A percentile compares a stretch with the other conserved stretches of the same genome.
Evolutionary conservation across 495 filamentous ascomycete species (phyloP).

Genomic region (Hypoxylon fuscum): DNA sequence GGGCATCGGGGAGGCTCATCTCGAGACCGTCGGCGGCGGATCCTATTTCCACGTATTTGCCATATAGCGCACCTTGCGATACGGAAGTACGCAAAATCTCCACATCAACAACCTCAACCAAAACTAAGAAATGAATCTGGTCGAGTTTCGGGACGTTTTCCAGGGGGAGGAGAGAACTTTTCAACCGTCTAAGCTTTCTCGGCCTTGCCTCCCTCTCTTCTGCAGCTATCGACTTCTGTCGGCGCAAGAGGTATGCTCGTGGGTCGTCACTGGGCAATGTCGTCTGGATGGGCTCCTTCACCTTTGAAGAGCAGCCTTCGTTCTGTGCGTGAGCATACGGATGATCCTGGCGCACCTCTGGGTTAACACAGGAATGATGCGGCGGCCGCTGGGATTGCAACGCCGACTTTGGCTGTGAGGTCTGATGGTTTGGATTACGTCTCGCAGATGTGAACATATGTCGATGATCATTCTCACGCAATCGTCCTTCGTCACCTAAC

Average conservation of each 20-base stretch:
- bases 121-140: slow-evolving; percentile 40
- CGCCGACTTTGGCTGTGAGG: slow-evolving; percentile 4
- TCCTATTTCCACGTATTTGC: slow-evolving; percentile 34
- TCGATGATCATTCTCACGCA: not conserved
- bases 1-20: slow-evolving; percentile 35
- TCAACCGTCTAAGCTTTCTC: slow-evolving; percentile 48
- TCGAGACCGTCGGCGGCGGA: slow-evolving; percentile 31
- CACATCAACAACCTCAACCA: slow-evolving; percentile 28
- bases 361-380: not conserved
- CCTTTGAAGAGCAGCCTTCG: not conserved
- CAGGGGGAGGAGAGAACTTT: slow-evolving; percentile 56
- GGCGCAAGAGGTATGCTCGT: slow-evolving; percentile 51
- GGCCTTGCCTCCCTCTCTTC: slow-evolving; percentile 22
- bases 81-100: slow-evolving; percentile 8
- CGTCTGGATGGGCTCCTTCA: slow-evolving; percentile 42
- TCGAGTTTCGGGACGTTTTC: slow-evolving; percentile 47
- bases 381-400: not conserved
- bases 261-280: slow-evolving; percentile 48
- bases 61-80: slow-evolving; percentile 19
- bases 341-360: not conserved
- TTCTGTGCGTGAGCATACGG: slow-evolving; percentile 6
- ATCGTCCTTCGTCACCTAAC: not conserved
- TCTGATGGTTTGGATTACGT: slow-evolving; percentile 1
- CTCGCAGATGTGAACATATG: slow-evolving; percentile 1
- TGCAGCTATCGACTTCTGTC: slow-evolving; percentile 47